Evolutionary conservation across 2,329 filamentous ascomycete species (phyloP).

Genomic region (Penicillium thymicola): DNA sequence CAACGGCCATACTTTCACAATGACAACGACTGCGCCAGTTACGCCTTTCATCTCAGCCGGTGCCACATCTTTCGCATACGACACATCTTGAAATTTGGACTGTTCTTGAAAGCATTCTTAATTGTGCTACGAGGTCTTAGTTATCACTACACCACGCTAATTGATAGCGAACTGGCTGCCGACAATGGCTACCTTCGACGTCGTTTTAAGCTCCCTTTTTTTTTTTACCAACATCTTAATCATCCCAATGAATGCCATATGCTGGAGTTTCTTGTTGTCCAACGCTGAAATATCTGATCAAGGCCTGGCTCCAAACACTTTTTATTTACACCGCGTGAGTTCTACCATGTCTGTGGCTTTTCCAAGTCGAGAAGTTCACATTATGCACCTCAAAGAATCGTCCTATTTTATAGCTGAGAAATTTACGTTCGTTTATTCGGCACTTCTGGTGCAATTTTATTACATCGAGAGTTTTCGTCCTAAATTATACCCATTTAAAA

Average conservation of each 20-base stretch:
- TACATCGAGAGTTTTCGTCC: too few relatives aligned
- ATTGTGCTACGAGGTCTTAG: background rate
- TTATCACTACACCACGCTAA: background rate
- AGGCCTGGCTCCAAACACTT: background rate
- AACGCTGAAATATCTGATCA: background rate
- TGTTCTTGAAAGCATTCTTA: background rate
- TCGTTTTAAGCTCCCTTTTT: background rate
- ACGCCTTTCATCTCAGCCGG: background rate
- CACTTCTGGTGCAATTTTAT: too few relatives aligned
- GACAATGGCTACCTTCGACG: background rate
- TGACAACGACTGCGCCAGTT: background rate
- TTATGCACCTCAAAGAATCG: background rate
- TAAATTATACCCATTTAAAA: too few relatives aligned
- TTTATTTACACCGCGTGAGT: background rate
- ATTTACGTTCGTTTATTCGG: too few relatives aligned
- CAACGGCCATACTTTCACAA: background rate
- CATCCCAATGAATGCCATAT: background rate
- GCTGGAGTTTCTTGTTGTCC: background rate
- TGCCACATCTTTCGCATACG: background rate
- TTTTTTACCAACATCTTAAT: background rate
- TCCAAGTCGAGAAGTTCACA: background rate
- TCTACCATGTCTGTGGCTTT: background rate
- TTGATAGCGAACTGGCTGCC: background rate
- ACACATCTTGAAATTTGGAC: background rate
- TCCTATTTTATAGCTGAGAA: too few relatives aligned